Evolutionary conservation across 768 basidiomycete species (phyloP), one percentile per base, ranked within the genome.

Genomic region (Pholiota molesta): DNA sequence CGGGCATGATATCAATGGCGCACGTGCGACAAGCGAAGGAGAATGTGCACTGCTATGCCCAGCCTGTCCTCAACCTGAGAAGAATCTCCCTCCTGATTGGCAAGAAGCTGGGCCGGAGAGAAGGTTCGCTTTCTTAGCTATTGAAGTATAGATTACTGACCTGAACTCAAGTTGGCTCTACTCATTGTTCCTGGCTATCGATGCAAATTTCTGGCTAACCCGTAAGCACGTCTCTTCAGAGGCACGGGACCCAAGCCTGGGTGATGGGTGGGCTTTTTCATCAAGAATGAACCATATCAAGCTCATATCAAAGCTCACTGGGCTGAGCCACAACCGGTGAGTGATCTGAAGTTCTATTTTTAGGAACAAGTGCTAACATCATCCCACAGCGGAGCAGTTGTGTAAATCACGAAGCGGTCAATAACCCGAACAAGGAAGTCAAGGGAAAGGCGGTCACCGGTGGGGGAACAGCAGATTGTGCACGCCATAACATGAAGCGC

Each of bases 191-290:
- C 72, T 64, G 11, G 60, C 49, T 37, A 52, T 66, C 14, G 65
- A 68, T 29, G 65, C 63, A 3, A 68, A 68, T 56, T 80, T 78
- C 55, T 65, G 68, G 0, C 62, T 78, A 4, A 78, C 74, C 45
- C 66, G 72, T 1, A 67, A 68, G 51, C 52, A 68, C 8, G 66
- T 73, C 1, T 74, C 72, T 4, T 71, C 54, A 11, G 67, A 73
- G 14, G 58, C 55, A 16, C 54, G 40, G 10, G 75, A 76, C 60
- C 71, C 75, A 7, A 66, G 69, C 10, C 65, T 77, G 3, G 62
- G 69, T 7, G 47, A 68, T 9, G 75, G 75, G 0, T 72, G 62
- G 59, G 69, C 67, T 78, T 75, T 57, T 69, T 74, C 57, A 69
- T 75, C 0, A 62, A 70, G 5, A 64, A 72, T n/a, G 17, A 40